Evolutionary conservation across 441 rosid genomes (phyloP).

Genomic region (Aquilaria agallochum): DNA sequence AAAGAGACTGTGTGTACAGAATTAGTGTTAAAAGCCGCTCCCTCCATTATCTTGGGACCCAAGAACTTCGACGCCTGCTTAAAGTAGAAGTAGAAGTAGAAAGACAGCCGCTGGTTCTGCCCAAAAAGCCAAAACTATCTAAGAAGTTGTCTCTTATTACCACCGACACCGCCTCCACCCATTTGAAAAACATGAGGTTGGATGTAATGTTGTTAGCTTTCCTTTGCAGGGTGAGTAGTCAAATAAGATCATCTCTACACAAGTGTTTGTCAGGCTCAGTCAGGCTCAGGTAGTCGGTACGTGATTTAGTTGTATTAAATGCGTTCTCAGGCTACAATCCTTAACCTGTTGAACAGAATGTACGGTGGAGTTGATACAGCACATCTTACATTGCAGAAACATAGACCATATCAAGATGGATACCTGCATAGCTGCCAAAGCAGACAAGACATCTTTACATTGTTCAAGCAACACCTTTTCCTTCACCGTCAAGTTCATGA

Average conservation of each 20-base stretch:
- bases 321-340: slow-evolving; percentile 67
- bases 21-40: slow-evolving; percentile 14
- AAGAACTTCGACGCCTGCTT: slow-evolving; percentile 15
- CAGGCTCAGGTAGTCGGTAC: slow-evolving; percentile 51
- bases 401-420: neutral
- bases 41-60: slow-evolving; percentile 20
- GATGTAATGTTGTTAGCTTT: slow-evolving; percentile 45
- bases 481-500: slow-evolving; percentile 36
- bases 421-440: slow-evolving; percentile 59
- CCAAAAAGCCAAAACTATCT: slow-evolving; percentile 33
- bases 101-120: slow-evolving; percentile 23
- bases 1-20: slow-evolving; percentile 14
- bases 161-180: slow-evolving; percentile 39
- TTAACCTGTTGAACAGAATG: slow-evolving; percentile 39
- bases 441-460: slow-evolving; percentile 47
- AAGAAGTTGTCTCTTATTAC: slow-evolving; percentile 25
- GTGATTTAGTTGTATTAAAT: slow-evolving; percentile 51
- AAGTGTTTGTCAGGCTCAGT: slow-evolving; percentile 31
- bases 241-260: slow-evolving; percentile 70
- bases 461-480: slow-evolving; percentile 44
- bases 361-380: neutral
- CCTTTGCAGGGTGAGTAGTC: slow-evolving; percentile 46
- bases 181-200: slow-evolving; percentile 33
- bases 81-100: neutral
- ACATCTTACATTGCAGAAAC: slow-evolving; percentile 4